phyloP scores from a whole-genome alignment of 192 early-diverging fungal genomes.

The Lobosporangium transversale region DNA sequence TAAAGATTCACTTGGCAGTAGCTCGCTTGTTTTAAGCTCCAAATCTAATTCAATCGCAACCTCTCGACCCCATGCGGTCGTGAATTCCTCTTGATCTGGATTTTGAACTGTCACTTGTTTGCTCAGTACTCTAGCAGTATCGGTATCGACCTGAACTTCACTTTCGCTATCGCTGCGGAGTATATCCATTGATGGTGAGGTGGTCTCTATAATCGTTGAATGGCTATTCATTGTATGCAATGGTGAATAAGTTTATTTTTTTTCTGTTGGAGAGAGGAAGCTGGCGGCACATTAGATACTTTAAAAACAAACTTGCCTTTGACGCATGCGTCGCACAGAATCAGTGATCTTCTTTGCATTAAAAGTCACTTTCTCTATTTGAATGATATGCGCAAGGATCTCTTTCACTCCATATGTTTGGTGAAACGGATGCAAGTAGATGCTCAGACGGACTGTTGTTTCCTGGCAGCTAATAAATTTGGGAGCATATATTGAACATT shows the following conservation, averaged over 20 bases:
- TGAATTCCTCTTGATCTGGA: conserved; percentile 33
- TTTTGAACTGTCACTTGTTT: conserved; percentile 14
- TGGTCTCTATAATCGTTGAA: too few species aligned
- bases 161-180: neutral
- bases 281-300: neutral
- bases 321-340: neutral
- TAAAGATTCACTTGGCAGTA: conserved; percentile 14
- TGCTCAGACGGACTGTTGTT: neutral
- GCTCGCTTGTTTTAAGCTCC: conserved; percentile 3
- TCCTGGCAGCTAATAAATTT: conserved; percentile 18
- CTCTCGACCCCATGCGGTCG: conserved; percentile 32
- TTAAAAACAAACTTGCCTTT: neutral
- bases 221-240: too few species aligned
- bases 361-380: conserved; percentile 16
- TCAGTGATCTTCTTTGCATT: neutral
- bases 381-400: conserved; percentile 10
- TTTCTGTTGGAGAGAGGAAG: too few species aligned
- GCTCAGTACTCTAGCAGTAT: conserved; percentile 19
- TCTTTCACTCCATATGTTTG: conserved; percentile 11
- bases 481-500: conserved; percentile 32
- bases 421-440: conserved; percentile 16
- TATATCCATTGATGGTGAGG: neutral
- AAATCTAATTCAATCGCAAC: conserved; percentile 30
- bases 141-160: neutral
- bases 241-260: too few species aligned